Conservation (phyloP, 371 early-diverging fungal species). For the Phascolomyces articulosus region DNA sequence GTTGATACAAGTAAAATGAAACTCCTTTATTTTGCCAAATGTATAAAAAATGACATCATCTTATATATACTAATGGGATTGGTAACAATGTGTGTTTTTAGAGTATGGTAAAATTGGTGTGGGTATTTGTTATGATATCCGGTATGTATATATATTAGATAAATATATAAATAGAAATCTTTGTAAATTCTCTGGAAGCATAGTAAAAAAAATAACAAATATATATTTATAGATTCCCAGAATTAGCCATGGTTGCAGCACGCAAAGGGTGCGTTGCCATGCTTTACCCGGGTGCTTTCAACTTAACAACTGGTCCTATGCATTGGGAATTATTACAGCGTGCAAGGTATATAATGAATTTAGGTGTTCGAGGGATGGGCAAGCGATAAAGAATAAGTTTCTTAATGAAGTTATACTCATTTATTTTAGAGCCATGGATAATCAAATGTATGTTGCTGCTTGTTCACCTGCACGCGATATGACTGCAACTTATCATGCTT, state of each 20-base stretch:
- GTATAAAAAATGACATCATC: conserved; percentile 3
- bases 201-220: no score
- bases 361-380: no score
- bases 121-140: conserved; percentile 96
- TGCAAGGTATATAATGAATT: conserved; percentile 73
- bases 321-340: conserved; percentile 95
- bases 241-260: conserved; percentile 93
- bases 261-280: conserved; percentile 87
- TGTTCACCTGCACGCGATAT: conserved; percentile 93
- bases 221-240: conserved; percentile 86
- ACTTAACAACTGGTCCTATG: conserved; percentile 92
- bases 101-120: conserved; percentile 87
- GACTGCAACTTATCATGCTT: conserved; percentile 82
- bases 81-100: no score
- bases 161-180: no score
- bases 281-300: conserved; percentile 98
- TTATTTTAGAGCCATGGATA: conserved; percentile 66
- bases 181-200: no score
- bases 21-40: conserved; percentile 10
- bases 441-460: conserved; percentile 85
- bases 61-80: no score
- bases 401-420: no score
- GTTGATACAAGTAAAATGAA: conserved; percentile 71
- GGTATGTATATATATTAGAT: conserved; percentile 25
- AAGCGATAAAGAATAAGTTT: no score